Evolutionary conservation across 2,329 filamentous ascomycete genomes (phyloP), one percentile per base, ranked within the genome.

Genomic region (Aspergillus intermedius): DNA sequence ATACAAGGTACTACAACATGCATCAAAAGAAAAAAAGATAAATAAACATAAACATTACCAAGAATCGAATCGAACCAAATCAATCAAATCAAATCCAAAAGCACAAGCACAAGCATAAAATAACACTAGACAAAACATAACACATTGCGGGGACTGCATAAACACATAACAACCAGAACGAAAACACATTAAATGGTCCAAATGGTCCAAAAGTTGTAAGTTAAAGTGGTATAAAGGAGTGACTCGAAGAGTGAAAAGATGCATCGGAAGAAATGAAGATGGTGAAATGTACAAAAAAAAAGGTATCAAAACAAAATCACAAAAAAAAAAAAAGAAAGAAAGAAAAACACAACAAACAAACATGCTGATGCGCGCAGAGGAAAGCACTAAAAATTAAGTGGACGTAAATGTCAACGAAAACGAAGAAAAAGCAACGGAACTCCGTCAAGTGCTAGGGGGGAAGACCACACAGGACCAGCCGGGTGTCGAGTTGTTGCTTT

Each of bases 381-480:
- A 53, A 54, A 64, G 58, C 49, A 58, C 52, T 62, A 60, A 55
- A 45, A 47, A 60, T 59, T 57, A 60, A 56, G 55, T 45, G 52
- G 54, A 48, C 50, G 50, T 28, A 45, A 43, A 40, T 45, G 32
- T 37, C 45, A 44, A 47, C 19, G 23, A 45, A 25, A 32, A 42
- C 42, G 41, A 50, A 34, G 28, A 48, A 47, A 43, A 48, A 49
- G 49, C 43, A 57, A 45, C 47, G 56, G 50, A 70, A 68, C 64
- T 66, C 64, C 64, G 63, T 61, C 59, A 60, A 65, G 63, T 66
- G 64, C 66, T 59, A 67, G 57, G 64, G 64, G 54, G 53, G 53
- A 62, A 59, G 60, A 70, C 69, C 69, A 72, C 69, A 65, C 69
- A 72, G 69, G 68, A 70, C 69, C 69, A 72, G 69, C 69, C 69